Conservation (phyloP, 2,329 filamentous ascomycete genomes). For the Microcera coccophila region DNA sequence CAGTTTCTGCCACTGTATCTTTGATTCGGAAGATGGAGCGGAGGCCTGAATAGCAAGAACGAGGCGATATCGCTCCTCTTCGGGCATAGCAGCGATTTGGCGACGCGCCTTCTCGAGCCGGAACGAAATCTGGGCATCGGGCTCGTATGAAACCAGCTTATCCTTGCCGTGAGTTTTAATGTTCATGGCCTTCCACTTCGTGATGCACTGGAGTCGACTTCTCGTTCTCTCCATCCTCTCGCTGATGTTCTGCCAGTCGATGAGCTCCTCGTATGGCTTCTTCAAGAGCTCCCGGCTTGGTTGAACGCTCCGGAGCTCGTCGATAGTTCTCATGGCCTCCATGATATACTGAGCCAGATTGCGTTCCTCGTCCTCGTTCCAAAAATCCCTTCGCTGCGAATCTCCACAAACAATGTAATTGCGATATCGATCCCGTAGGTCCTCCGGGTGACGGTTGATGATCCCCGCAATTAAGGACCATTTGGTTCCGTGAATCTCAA, state of each 20-base stretch:
- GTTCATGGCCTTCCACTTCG: constrained; percentile 59
- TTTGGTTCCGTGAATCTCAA: constrained; percentile 40
- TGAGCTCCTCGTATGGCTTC: constrained; percentile 47
- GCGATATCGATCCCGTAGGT: constrained; percentile 66
- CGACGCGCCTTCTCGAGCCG: constrained; percentile 41
- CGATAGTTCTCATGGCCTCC: constrained; percentile 48
- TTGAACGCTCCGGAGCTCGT: constrained; percentile 34
- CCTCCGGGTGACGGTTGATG: constrained; percentile 61
- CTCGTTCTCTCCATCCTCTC: constrained; percentile 58
- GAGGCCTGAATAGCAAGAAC: constrained; percentile 42
- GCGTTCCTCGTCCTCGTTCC: constrained; percentile 59
- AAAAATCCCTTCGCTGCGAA: constrained; percentile 49
- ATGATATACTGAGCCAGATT: constrained; percentile 50
- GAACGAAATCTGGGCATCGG: constrained; percentile 38
- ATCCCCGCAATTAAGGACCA: constrained; percentile 61
- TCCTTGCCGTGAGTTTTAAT: constrained; percentile 33
- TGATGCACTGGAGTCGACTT: constrained; percentile 62
- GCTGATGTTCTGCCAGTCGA: constrained; percentile 65
- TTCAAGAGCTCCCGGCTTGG: constrained; percentile 30
- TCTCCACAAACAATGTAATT: constrained; percentile 61
- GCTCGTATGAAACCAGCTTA: constrained; percentile 29
- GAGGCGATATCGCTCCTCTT: constrained; percentile 43
- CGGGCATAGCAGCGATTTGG: constrained; percentile 40
- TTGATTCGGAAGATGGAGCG: constrained; percentile 38
- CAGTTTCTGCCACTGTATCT: constrained; percentile 49